Conservation (phyloP, 257 asterid species). For the Nicotiana noctiflora region DNA sequence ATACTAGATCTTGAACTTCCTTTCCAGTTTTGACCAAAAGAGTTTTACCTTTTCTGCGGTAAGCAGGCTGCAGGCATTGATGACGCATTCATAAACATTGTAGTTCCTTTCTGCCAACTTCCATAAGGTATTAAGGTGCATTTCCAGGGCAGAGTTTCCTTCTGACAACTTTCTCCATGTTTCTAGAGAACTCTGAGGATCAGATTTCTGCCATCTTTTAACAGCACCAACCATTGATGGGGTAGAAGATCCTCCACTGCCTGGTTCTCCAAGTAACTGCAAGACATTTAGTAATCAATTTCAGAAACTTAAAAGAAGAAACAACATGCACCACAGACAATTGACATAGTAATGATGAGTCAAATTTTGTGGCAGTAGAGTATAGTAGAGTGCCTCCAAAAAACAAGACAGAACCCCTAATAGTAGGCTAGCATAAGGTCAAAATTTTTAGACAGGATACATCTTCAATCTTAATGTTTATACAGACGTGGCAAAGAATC, state of each 20-base stretch:
- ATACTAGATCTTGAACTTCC: background rate
- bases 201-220: conserved; percentile 94
- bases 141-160: conserved; percentile 69
- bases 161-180: conserved; percentile 85
- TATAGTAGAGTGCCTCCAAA: background rate
- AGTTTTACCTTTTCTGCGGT: conserved; percentile 58
- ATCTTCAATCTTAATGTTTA: background rate
- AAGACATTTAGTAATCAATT: conserved; percentile 16
- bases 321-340: background rate
- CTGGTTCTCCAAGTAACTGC: conserved; percentile 98
- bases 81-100: conserved; percentile 45
- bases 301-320: conserved; percentile 17
- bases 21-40: conserved; percentile 1
- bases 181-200: conserved; percentile 62
- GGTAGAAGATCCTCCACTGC: conserved; percentile 96
- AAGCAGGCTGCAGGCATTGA: conserved; percentile 56
- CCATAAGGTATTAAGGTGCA: conserved; percentile 52
- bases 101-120: conserved; percentile 51
- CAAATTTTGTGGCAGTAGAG: background rate
- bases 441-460: background rate
- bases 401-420: background rate
- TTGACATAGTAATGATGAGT: background rate
- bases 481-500: background rate
- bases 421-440: background rate
- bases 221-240: conserved; percentile 99